These are phyloP conservation scores for Pleodorina starrii DNA, from an alignment of 139 green algal genomes.

Conservation along the genomic window DNA sequence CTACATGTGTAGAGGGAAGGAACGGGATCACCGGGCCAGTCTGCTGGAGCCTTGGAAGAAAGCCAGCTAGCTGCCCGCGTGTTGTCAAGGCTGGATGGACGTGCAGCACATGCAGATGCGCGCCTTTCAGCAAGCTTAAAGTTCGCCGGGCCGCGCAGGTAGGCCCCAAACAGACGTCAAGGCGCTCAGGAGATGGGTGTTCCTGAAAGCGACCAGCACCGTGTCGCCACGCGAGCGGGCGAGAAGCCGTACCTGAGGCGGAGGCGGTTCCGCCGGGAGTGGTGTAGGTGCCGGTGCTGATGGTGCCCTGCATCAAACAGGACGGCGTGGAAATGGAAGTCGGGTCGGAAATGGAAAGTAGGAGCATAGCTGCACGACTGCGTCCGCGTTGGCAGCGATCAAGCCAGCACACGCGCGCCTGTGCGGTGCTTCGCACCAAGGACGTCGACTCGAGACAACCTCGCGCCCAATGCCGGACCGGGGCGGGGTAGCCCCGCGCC, in stretches of 20 bases:
- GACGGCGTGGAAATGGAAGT: too few relatives aligned
- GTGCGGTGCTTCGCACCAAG: too few relatives aligned
- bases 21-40: background rate
- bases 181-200: background rate
- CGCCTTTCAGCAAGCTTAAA: background rate
- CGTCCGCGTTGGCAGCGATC: too few relatives aligned
- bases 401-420: too few relatives aligned
- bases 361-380: too few relatives aligned
- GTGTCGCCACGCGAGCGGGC: background rate
- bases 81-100: background rate
- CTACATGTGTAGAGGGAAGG: background rate
- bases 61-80: too few relatives aligned
- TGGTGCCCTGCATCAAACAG: background rate
- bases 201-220: background rate
- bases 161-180: background rate
- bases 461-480: too few relatives aligned
- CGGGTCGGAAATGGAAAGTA: too few relatives aligned
- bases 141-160: background rate
- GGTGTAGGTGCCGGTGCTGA: conserved; percentile 40
- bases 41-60: too few relatives aligned
- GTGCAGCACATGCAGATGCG: background rate
- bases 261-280: conserved; percentile 36
- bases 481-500: too few relatives aligned
- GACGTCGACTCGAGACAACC: too few relatives aligned
- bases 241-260: background rate